Percentiles rank a stretch among this genome's conserved stretches.
Conservation (phyloP, 2,329 filamentous ascomycete genomes). For the Penicillium expansum region DNA sequence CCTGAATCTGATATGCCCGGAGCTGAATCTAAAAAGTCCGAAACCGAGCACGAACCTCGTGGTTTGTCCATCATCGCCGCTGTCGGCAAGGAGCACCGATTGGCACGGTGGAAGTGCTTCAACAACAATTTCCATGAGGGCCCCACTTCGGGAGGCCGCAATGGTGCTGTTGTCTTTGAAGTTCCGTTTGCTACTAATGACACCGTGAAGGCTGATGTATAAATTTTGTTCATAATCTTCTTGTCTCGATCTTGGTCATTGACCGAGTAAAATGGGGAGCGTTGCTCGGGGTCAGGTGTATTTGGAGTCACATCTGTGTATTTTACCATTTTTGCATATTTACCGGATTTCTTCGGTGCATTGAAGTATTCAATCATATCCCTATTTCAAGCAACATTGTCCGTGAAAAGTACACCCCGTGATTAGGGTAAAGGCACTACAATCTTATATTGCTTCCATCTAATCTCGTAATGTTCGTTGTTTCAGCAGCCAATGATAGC, state of each 20-base stretch:
- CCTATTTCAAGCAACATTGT: not conserved
- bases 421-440: not conserved
- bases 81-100: constrained; percentile 78
- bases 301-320: constrained; percentile 21
- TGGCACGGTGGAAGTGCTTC: constrained; percentile 73
- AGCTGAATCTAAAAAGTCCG: constrained; percentile 23
- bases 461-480: not conserved
- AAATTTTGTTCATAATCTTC: constrained; percentile 17
- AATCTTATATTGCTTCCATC: not conserved
- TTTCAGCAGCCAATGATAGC: not conserved
- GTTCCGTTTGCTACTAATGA: constrained; percentile 52
- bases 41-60: constrained; percentile 43
- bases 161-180: constrained; percentile 86
- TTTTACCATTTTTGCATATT: constrained; percentile 15
- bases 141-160: constrained; percentile 56
- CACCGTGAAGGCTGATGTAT: constrained; percentile 20
- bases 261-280: constrained; percentile 15
- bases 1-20: constrained; percentile 27
- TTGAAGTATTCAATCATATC: constrained; percentile 10
- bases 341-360: constrained; percentile 6
- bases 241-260: constrained; percentile 7
- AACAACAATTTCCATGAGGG: constrained; percentile 39
- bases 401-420: not conserved
- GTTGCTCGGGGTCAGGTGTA: constrained; percentile 21
- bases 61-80: constrained; percentile 83